These are phyloP conservation scores for Fomes fomentarius DNA, from an alignment of 1,284 basidiomycete genomes.

Conservation along the genomic window DNA sequence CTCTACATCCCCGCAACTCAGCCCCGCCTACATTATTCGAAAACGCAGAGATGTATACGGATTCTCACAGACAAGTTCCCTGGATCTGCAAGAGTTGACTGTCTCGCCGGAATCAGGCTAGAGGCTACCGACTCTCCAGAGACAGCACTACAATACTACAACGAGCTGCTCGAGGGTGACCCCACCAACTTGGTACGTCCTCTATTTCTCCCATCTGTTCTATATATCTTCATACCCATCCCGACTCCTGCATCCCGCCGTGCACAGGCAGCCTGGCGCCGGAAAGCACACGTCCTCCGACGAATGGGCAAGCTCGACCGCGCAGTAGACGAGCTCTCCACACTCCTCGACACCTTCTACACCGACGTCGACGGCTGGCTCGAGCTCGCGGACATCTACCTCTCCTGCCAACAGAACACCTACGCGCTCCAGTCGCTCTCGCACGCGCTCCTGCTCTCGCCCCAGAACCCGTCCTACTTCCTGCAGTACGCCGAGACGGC, in stretches of 20 bases:
- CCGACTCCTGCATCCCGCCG: not conserved
- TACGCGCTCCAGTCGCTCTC: conserved; percentile 75
- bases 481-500: conserved; percentile 88
- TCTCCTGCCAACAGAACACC: conserved; percentile 74
- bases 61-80: conserved; percentile 77
- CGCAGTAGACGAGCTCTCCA: conserved; percentile 76
- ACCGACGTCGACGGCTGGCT: conserved; percentile 92
- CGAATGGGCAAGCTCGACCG: conserved; percentile 63
- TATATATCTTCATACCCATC: not conserved
- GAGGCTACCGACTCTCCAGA: conserved; percentile 75
- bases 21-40: conserved; percentile 3
- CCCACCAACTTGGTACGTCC: conserved; percentile 76
- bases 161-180: conserved; percentile 67
- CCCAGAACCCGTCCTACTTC: conserved; percentile 85
- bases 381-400: conserved; percentile 90
- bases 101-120: conserved; percentile 85
- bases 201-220: not conserved
- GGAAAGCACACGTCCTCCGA: conserved; percentile 75
- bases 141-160: conserved; percentile 71
- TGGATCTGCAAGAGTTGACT: conserved; percentile 80
- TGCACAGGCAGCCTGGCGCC: conserved; percentile 78
- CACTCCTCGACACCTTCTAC: conserved; percentile 92
- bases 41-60: conserved; percentile 62
- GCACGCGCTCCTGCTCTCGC: conserved; percentile 81
- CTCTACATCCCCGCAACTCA: conserved; percentile 14